Conservation (phyloP, 495 filamentous ascomycete genomes). For the Penicillium longicatenatum region DNA sequence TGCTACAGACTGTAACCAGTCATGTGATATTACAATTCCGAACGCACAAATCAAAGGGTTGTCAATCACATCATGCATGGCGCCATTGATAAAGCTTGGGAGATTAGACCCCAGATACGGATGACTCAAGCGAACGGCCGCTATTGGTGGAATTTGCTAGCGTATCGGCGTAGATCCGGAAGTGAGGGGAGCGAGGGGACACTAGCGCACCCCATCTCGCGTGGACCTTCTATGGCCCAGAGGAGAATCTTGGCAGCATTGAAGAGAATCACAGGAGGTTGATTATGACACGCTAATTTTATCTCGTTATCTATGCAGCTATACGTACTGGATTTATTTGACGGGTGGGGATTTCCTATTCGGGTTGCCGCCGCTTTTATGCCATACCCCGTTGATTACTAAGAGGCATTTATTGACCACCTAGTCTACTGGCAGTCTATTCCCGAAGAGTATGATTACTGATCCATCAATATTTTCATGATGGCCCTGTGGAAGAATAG, state of each 20-base stretch:
- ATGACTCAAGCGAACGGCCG: neutral
- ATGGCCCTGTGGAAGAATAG: too few species aligned
- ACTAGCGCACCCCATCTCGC: neutral
- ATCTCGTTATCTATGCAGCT: neutral
- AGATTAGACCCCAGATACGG: neutral
- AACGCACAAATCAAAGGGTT: neutral
- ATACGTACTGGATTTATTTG: too few species aligned
- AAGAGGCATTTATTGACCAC: constrained; percentile 9
- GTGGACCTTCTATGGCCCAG: constrained; percentile 4
- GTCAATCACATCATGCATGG: neutral
- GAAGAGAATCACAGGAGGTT: neutral
- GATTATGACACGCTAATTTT: neutral
- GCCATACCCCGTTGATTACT: constrained; percentile 4
- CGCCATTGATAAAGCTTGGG: neutral
- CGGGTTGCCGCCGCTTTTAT: too few species aligned
- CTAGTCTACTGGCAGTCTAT: neutral
- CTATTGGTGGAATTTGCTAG: neutral
- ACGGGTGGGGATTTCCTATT: too few species aligned
- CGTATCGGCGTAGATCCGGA: neutral
- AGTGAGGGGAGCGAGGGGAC: neutral
- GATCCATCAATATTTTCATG: neutral
- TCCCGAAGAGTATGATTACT: neutral
- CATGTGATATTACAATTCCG: too few species aligned
- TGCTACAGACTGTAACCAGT: too few species aligned
- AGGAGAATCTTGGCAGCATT: neutral